phyloP scores from a whole-genome alignment of 2,329 filamentous ascomycete species.

The Neonectria ditissima region DNA sequence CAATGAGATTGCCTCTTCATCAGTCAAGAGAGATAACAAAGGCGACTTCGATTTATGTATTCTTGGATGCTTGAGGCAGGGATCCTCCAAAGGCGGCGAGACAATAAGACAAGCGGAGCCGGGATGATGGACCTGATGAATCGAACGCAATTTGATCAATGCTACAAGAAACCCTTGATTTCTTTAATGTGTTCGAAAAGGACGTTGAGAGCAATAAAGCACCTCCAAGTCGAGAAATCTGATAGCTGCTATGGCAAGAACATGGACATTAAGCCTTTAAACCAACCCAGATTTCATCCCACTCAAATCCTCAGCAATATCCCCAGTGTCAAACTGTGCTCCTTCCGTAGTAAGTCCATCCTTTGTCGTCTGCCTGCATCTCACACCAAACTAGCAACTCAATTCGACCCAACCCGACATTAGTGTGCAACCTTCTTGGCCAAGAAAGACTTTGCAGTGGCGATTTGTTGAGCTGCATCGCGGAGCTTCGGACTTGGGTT shows the following conservation, averaged over 20 bases:
- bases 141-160: too few species aligned
- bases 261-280: background rate
- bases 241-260: background rate
- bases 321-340: background rate
- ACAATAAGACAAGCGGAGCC: too few species aligned
- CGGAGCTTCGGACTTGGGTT: constrained; percentile 5
- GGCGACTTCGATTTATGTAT: too few species aligned
- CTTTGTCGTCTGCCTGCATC: background rate
- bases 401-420: background rate
- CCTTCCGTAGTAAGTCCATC: background rate
- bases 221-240: too few species aligned
- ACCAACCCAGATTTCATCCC: background rate
- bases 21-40: too few species aligned
- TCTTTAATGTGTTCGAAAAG: too few species aligned
- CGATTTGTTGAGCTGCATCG: constrained; percentile 7
- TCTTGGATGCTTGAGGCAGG: too few species aligned
- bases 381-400: background rate
- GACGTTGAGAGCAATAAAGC: too few species aligned
- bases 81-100: too few species aligned
- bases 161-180: too few species aligned
- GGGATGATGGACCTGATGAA: too few species aligned
- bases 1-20: too few species aligned
- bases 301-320: background rate
- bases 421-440: background rate
- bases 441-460: constrained; percentile 10